phyloP scores from a whole-genome alignment of 2,329 filamentous ascomycete species.

The Hypoxylon sp. region DNA sequence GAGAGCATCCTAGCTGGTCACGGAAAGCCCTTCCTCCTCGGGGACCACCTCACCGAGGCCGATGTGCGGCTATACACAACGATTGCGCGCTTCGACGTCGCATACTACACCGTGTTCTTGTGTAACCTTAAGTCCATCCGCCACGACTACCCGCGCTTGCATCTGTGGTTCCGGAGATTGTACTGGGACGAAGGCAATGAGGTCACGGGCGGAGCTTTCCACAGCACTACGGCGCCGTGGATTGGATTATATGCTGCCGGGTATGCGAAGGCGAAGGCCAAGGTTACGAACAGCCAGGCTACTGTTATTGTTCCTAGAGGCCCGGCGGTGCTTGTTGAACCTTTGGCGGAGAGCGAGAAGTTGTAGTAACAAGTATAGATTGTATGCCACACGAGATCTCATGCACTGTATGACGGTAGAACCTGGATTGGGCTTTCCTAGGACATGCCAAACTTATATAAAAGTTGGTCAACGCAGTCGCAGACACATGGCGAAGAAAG shows the following conservation, averaged over 20 bases:
- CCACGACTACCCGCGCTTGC: constrained; percentile 74
- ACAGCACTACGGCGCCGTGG: constrained; percentile 74
- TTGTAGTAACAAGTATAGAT: constrained; percentile 22
- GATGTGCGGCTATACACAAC: constrained; percentile 78
- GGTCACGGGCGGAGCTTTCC: constrained; percentile 69
- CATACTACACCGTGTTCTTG: constrained; percentile 75
- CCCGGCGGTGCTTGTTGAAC: constrained; percentile 47
- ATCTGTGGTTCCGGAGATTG: constrained; percentile 75
- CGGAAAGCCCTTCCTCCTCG: constrained; percentile 71
- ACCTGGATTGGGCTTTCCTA: not conserved
- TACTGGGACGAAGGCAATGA: constrained; percentile 73
- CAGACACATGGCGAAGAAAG: not conserved
- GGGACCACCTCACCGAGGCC: constrained; percentile 72
- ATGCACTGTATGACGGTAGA: not conserved
- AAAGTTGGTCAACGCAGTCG: not conserved
- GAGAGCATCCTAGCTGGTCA: constrained; percentile 67
- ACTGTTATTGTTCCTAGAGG: constrained; percentile 52
- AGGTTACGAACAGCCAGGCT: constrained; percentile 48
- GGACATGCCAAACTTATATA: too few relatives aligned
- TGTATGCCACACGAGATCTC: not conserved
- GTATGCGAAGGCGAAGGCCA: constrained; percentile 49
- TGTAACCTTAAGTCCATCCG: constrained; percentile 74
- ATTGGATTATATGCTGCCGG: constrained; percentile 51
- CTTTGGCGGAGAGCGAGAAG: constrained; percentile 44
- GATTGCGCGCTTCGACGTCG: constrained; percentile 75